Conservation (phyloP, 768 basidiomycete species). For the Scleroderma bovista region DNA sequence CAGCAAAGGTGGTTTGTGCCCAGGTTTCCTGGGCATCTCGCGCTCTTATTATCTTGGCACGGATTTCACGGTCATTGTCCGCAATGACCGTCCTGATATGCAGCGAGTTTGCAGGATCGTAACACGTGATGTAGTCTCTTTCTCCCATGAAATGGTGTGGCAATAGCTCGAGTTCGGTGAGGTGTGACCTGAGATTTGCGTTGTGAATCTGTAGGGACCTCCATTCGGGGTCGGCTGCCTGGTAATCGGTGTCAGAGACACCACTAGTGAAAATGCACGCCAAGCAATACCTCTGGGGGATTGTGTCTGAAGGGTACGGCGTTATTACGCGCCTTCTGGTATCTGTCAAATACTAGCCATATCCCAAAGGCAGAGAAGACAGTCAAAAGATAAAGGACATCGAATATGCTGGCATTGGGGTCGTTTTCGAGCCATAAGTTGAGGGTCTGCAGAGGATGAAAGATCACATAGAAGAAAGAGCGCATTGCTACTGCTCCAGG, state of each 20-base stretch:
- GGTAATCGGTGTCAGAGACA: slow-evolving; percentile 18
- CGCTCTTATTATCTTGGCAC: slow-evolving; percentile 62
- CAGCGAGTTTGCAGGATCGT: slow-evolving; percentile 83
- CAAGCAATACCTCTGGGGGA: slow-evolving; percentile 49
- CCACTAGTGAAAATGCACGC: background rate
- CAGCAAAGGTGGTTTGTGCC: slow-evolving; percentile 68
- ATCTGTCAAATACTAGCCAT: slow-evolving; percentile 70
- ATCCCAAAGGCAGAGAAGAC: slow-evolving; percentile 75
- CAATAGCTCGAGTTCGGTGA: slow-evolving; percentile 46
- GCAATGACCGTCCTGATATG: slow-evolving; percentile 77
- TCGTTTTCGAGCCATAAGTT: slow-evolving; percentile 45
- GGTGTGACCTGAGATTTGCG: slow-evolving; percentile 63
- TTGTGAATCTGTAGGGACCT: slow-evolving; percentile 47
- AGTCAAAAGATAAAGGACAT: slow-evolving; percentile 61
- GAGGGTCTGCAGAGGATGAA: slow-evolving; percentile 50
- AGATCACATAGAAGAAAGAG: slow-evolving; percentile 31
- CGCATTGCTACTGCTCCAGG: slow-evolving; percentile 18
- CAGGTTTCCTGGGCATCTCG: slow-evolving; percentile 65
- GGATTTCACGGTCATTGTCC: slow-evolving; percentile 68
- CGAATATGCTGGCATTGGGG: slow-evolving; percentile 44
- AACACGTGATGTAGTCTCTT: slow-evolving; percentile 79
- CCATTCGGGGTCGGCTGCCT: slow-evolving; percentile 60
- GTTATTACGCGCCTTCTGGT: slow-evolving; percentile 68
- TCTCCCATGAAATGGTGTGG: slow-evolving; percentile 41
- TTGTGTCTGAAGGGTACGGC: slow-evolving; percentile 61